Conservation (phyloP, 805 yeast genomes). For the Kockiozyma suomiensis region DNA sequence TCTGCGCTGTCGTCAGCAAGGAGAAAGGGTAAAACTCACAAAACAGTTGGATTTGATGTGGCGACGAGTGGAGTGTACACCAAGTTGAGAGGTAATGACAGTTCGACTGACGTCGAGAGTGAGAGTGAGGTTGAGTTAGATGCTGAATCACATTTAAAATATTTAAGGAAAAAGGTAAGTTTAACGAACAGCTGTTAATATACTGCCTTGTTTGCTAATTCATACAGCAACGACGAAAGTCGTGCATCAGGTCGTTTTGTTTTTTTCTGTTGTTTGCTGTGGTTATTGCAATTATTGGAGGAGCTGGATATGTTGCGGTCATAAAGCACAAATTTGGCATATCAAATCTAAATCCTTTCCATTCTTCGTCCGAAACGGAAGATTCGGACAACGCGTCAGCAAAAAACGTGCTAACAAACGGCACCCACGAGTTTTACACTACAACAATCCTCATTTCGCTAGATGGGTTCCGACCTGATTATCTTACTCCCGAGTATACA, state of each 20-base stretch:
- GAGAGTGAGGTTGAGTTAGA: conserved; percentile 30
- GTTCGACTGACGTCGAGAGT: conserved; percentile 1
- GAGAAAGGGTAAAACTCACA: conserved; percentile 7
- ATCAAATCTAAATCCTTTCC: conserved; percentile 9
- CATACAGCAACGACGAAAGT: conserved; percentile 21
- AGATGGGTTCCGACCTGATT: conserved; percentile 92
- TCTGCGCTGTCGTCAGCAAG: conserved; percentile 17
- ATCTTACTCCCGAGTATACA: conserved; percentile 64
- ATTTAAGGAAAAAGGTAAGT: conserved; percentile 23
- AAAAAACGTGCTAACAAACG: conserved; percentile 50
- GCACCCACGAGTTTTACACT: conserved; percentile 71
- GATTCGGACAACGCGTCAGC: background rate
- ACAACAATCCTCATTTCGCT: conserved; percentile 78
- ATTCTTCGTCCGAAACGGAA: background rate
- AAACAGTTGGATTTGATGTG: conserved; percentile 17
- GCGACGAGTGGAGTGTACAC: conserved; percentile 10
- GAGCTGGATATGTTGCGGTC: conserved; percentile 25
- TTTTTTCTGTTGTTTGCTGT: conserved; percentile 14
- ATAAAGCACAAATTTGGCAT: conserved; percentile 17
- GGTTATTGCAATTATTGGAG: conserved; percentile 21
- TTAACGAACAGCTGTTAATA: background rate
- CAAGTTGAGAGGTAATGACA: conserved; percentile 2
- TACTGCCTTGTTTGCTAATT: background rate
- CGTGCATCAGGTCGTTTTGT: conserved; percentile 14
- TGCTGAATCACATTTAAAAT: conserved; percentile 31